Evolutionary conservation across 2,329 filamentous ascomycete species (phyloP).

Genomic region (Colletotrichum sp.): DNA sequence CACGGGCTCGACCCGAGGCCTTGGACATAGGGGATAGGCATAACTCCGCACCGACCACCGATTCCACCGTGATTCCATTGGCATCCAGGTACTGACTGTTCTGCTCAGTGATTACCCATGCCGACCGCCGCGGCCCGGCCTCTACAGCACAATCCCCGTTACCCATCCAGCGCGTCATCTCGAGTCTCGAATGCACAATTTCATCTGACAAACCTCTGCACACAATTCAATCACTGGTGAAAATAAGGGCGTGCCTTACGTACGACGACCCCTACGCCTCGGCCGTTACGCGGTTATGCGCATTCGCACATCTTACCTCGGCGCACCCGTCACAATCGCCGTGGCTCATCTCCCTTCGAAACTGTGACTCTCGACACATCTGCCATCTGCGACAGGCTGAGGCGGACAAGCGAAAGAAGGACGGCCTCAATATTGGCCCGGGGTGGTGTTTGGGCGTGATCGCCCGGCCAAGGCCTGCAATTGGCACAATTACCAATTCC

Average conservation of each 20-base stretch:
- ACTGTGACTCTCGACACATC: not conserved
- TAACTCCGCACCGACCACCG: conserved; percentile 17
- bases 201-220: not conserved
- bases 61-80: not conserved
- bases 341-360: not conserved
- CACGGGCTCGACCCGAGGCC: not conserved
- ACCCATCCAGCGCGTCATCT: not conserved
- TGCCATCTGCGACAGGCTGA: conserved; percentile 4
- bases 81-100: not conserved
- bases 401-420: not conserved
- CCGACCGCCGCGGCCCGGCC: not conserved
- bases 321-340: not conserved
- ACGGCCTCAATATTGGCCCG: conserved; percentile 1
- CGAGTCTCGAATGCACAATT: not conserved
- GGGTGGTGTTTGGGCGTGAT: not conserved
- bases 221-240: not conserved
- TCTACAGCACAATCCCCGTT: not conserved
- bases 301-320: not conserved
- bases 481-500: conserved; percentile 4
- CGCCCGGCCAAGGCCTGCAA: conserved; percentile 2
- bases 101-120: not conserved
- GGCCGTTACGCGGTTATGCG: not conserved
- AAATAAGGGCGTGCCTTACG: not conserved
- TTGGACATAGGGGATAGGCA: conserved; percentile 10
- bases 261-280: not conserved